Evolutionary conservation across 2,329 filamentous ascomycete genomes (phyloP).

Genomic region (Ceratocystis lukuohia): DNA sequence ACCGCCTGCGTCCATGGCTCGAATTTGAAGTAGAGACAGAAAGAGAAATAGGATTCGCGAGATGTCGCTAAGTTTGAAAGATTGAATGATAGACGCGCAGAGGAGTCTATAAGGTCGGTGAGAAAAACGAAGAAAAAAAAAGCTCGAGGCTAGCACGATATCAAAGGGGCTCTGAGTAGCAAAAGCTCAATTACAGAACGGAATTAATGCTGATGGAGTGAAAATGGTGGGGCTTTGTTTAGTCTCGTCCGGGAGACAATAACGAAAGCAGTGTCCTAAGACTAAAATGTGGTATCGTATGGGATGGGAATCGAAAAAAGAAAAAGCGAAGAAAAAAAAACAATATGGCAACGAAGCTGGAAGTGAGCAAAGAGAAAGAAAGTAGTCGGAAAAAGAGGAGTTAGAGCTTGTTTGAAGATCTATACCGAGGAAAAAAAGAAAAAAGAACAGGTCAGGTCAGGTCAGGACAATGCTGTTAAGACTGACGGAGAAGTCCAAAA

Average conservation of each 20-base stretch:
- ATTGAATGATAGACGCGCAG: constrained; percentile 14
- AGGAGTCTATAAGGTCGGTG: constrained; percentile 16
- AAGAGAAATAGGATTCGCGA: constrained; percentile 11
- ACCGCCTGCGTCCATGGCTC: constrained; percentile 87
- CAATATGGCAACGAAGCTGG: neutral
- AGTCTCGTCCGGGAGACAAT: constrained; percentile 19
- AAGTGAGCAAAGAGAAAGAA: constrained; percentile 5
- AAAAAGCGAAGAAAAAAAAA: neutral
- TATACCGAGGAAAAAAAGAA: constrained; percentile 10
- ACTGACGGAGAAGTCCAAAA: neutral
- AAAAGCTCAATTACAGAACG: constrained; percentile 7
- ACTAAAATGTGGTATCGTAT: constrained; percentile 10
- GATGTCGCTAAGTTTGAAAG: constrained; percentile 6
- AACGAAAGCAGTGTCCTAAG: constrained; percentile 2
- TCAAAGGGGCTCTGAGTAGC: neutral
- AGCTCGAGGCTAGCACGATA: constrained; percentile 1
- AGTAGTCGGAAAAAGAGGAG: constrained; percentile 9
- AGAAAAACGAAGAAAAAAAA: neutral
- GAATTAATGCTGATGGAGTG: neutral
- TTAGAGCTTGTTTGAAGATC: constrained; percentile 3
- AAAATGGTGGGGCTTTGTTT: neutral
- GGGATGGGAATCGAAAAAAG: constrained; percentile 2
- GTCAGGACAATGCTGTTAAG: neutral
- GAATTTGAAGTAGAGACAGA: constrained; percentile 21
- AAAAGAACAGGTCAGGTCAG: neutral